Base-by-base conservation (phyloP, 352 stramenopile species). In the Globisporangium okanoganense region DNA sequence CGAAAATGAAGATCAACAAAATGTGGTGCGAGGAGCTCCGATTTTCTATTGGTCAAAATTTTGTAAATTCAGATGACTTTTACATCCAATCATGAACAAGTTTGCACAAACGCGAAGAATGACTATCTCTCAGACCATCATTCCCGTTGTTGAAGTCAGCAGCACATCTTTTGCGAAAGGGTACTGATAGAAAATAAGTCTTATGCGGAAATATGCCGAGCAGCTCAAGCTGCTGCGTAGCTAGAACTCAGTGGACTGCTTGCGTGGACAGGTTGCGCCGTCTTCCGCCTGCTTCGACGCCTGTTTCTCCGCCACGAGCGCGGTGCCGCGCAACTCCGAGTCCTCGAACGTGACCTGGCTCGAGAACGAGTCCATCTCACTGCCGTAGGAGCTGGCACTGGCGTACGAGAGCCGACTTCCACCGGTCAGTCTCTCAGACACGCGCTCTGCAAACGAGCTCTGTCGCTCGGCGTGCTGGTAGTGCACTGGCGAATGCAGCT, bases 181-280 rank as follows among this genome's bases (percentile, higher is more conserved):
- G 29, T 33, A 6, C 6, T 7, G 29, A 33, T 33, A 6, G 29
- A 33, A 33, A 33, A 33, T 6, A 33, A 33, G 6, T 33, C 29
- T 33, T 33, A 33, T 3, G 29, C 6, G 29, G 29, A 6, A 33
- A 33, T 33, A 6, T 6, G 29, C 29, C 29, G 29, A 33, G 29
- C 29, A 33, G 6, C 29, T 33, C 6, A 33, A 3, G 6, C 29
- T 13, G 20, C 16, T 27, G 3, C 22, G 16, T 52, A 5, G 5
- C 38, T 58, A 82, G 65, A 82, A 82, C 45, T 82, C 74, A 57
- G 75, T 80, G 5, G 74, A 82, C 47, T 76, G 70, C 59, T 82
- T 83, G 38, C 65, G 72, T 22, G 72, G 73, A 44, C 64, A 71
- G 18, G 58, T 25, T 20, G 61, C 13, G 6, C n/a, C 18, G 18